Percentiles rank a stretch among this genome's conserved stretches.
Evolutionary conservation across 305 asterid genomes (phyloP).

Genomic region (Caryopteris hybrid): DNA sequence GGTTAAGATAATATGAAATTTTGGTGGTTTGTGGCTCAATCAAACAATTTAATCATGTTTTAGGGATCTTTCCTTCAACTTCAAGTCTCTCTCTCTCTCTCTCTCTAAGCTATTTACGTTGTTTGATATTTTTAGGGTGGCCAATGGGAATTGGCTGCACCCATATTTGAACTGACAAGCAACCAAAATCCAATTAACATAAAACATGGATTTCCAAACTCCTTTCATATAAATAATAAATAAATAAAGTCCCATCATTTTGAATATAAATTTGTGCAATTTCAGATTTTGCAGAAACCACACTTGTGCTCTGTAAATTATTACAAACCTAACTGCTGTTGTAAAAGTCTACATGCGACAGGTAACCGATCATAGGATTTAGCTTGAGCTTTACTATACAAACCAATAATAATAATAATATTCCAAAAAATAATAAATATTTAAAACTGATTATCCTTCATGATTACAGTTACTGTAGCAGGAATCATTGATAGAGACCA

Average conservation of each 20-base stretch:
- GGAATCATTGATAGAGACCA: conserved; percentile 8
- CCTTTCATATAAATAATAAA: not conserved
- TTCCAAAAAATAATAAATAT: no score
- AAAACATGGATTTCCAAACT: conserved; percentile 7
- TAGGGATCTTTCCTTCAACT: conserved; percentile 19
- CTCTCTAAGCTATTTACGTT: not conserved
- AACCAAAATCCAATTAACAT: not conserved
- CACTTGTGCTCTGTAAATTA: no score
- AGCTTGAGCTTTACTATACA: not conserved
- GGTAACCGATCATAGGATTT: conserved; percentile 12
- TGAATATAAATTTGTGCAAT: no score
- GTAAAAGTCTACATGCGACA: not conserved
- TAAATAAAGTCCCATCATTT: not conserved
- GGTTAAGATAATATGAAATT: no score
- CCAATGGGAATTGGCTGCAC: not conserved
- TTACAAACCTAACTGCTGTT: no score
- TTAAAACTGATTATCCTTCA: not conserved
- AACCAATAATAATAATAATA: not conserved
- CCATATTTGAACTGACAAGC: conserved; percentile 12
- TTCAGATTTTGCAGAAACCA: no score
- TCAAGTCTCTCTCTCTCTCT: conserved; percentile 10
- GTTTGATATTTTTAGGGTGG: not conserved
- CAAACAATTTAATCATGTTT: conserved; percentile 16
- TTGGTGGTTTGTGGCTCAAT: no score
- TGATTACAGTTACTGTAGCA: not conserved